Percentiles rank a stretch among this genome's conserved stretches.
These are phyloP conservation scores for Hebeloma cylindrosporum DNA, from an alignment of 768 basidiomycete genomes.

Conservation along the genomic window DNA sequence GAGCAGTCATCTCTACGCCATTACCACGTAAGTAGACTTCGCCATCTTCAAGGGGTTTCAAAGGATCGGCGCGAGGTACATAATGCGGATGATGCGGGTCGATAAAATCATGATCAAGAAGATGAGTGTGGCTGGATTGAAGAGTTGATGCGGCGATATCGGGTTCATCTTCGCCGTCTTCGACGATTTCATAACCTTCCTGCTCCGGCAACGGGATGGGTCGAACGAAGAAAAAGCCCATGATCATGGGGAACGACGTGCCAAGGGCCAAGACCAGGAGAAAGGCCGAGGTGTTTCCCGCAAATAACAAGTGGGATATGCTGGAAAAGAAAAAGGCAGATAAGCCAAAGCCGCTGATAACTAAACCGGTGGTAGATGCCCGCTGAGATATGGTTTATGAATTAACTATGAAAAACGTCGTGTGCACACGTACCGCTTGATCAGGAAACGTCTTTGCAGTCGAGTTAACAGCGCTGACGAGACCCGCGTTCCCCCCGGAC, in stretches of 20 bases:
- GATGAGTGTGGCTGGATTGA: slow-evolving; percentile 18
- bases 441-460: slow-evolving; percentile 85
- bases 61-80: slow-evolving; percentile 11
- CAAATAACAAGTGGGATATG: slow-evolving; percentile 67
- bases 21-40: slow-evolving; percentile 1
- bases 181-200: slow-evolving; percentile 24
- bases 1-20: too few relatives aligned
- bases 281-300: slow-evolving; percentile 78
- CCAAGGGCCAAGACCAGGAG: slow-evolving; percentile 75
- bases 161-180: slow-evolving; percentile 18
- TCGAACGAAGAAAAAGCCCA: slow-evolving; percentile 75
- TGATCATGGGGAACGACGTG: slow-evolving; percentile 73
- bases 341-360: slow-evolving; percentile 85
- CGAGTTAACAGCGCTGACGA: slow-evolving; percentile 71
- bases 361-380: slow-evolving; percentile 73
- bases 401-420: neutral
- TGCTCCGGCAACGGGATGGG: slow-evolving; percentile 58
- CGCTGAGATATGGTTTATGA: slow-evolving; percentile 43
- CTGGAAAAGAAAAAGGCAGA: slow-evolving; percentile 90
- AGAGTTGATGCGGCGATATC: slow-evolving; percentile 13
- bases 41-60: neutral
- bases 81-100: slow-evolving; percentile 19
- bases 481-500: slow-evolving; percentile 70
- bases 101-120: slow-evolving; percentile 24
- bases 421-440: slow-evolving; percentile 46